Conservation (phyloP, 805 yeast genomes). For the Candida sonorensis region DNA sequence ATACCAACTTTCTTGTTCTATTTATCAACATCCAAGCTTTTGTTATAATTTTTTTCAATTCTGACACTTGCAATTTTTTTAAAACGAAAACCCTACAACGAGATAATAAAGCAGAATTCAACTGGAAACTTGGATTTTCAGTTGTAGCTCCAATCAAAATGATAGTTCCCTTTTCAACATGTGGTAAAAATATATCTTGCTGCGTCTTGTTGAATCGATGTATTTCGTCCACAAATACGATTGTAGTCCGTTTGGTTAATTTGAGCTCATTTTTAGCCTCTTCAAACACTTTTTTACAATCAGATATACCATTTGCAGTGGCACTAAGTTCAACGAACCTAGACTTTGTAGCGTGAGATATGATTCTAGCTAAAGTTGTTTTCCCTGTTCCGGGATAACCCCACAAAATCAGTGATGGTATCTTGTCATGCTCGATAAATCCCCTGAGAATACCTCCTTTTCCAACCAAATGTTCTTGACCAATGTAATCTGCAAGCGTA, state of each 20-base stretch:
- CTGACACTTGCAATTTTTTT: slow-evolving; percentile 40
- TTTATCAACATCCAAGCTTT: slow-evolving; percentile 57
- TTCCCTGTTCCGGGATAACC: slow-evolving; percentile 98
- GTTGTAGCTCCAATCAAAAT: slow-evolving; percentile 94
- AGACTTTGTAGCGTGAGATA: slow-evolving; percentile 48
- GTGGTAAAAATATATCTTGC: slow-evolving; percentile 81
- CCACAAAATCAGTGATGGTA: slow-evolving; percentile 86
- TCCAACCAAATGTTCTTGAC: slow-evolving; percentile 76
- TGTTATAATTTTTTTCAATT: slow-evolving; percentile 45
- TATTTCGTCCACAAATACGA: slow-evolving; percentile 86
- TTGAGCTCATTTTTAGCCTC: slow-evolving; percentile 39
- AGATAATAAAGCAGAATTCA: slow-evolving; percentile 76
- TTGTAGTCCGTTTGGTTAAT: slow-evolving; percentile 47
- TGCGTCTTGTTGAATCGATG: slow-evolving; percentile 83
- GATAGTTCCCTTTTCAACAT: slow-evolving; percentile 77
- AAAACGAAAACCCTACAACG: slow-evolving; percentile 78
- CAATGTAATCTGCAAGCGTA: slow-evolving; percentile 62
- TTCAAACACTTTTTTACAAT: slow-evolving; percentile 56
- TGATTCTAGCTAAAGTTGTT: slow-evolving; percentile 60
- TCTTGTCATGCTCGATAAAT: slow-evolving; percentile 53
- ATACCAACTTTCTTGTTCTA: slow-evolving; percentile 47
- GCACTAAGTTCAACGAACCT: slow-evolving; percentile 81
- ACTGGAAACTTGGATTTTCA: slow-evolving; percentile 82
- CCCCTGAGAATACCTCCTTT: slow-evolving; percentile 57
- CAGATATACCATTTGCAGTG: slow-evolving; percentile 61